These are phyloP conservation scores for Panicum hallii DNA, from an alignment of 202 grass and related monocot species.

Conservation along the genomic window DNA sequence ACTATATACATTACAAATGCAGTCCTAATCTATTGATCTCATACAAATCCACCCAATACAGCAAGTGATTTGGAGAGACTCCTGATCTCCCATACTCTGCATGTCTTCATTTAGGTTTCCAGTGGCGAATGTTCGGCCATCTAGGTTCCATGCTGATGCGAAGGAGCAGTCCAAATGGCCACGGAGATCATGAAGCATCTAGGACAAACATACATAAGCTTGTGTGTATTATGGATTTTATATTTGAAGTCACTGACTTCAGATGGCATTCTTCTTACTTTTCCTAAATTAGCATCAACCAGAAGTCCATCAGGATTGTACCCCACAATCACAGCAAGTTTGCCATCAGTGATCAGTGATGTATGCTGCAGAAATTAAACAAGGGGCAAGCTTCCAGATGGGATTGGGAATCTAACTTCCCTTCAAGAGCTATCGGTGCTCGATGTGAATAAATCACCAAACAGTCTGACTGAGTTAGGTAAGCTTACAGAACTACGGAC, in stretches of 20 bases:
- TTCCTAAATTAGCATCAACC: slow-evolving; percentile 68
- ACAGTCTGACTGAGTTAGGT: not conserved
- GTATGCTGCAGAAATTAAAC: slow-evolving; percentile 64
- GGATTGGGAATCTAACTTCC: not conserved
- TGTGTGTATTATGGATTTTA: not conserved
- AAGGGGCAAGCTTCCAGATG: not conserved
- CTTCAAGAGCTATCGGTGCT: not conserved
- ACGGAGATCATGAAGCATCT: slow-evolving; percentile 62
- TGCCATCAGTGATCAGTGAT: slow-evolving; percentile 72
- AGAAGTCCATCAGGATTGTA: slow-evolving; percentile 69
- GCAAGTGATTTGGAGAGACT: slow-evolving; percentile 74
- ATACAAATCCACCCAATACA: slow-evolving; percentile 56
- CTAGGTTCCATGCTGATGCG: slow-evolving; percentile 84
- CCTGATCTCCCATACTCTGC: slow-evolving; percentile 77
- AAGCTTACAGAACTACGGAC: not conserved
- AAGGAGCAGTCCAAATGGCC: slow-evolving; percentile 90
- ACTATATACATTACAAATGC: too few relatives aligned
- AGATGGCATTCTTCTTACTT: slow-evolving; percentile 53
- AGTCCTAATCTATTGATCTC: too few relatives aligned
- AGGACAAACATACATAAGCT: slow-evolving; percentile 10
- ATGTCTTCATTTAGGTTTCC: slow-evolving; percentile 90
- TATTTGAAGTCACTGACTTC: not conserved
- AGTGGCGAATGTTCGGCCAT: slow-evolving; percentile 74
- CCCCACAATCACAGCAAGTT: slow-evolving; percentile 73
- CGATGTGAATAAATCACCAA: not conserved